Evolutionary conservation across 345 rosid genomes (phyloP).

Genomic region (Brassica nigra): DNA sequence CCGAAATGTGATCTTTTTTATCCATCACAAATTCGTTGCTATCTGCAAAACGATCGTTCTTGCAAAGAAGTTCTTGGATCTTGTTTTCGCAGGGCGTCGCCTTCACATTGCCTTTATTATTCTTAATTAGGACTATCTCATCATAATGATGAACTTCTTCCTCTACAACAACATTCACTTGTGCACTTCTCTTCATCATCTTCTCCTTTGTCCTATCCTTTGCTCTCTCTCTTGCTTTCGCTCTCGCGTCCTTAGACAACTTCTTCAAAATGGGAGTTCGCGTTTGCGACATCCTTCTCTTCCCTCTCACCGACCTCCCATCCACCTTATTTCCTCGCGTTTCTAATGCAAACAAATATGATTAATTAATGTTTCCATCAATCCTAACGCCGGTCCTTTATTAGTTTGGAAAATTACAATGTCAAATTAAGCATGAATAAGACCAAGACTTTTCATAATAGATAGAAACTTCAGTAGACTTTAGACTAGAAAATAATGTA

Average conservation of each 20-base stretch:
- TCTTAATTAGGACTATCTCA: not conserved
- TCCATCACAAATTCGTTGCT: slow-evolving; percentile 13
- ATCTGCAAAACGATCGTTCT: slow-evolving; percentile 19
- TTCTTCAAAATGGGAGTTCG: slow-evolving; percentile 28
- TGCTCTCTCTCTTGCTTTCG: slow-evolving; percentile 74
- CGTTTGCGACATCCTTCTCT: slow-evolving; percentile 33
- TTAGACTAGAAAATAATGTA: not conserved
- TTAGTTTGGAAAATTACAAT: not conserved
- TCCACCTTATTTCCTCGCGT: slow-evolving; percentile 22
- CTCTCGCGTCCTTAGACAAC: slow-evolving; percentile 54
- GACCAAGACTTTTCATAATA: not conserved
- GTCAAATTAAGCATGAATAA: slow-evolving; percentile 4
- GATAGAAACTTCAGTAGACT: not conserved
- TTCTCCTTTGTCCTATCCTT: slow-evolving; percentile 66
- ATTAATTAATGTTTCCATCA: not conserved
- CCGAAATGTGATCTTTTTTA: slow-evolving; percentile 13
- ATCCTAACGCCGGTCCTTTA: slow-evolving; percentile 31
- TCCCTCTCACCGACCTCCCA: slow-evolving; percentile 37
- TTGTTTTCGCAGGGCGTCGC: not conserved
- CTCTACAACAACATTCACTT: slow-evolving; percentile 10
- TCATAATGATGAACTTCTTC: slow-evolving; percentile 21
- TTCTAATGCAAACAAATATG: slow-evolving; percentile 4
- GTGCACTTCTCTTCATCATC: slow-evolving; percentile 39
- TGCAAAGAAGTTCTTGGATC: slow-evolving; percentile 22
- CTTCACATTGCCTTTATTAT: not conserved